Percentiles rank a stretch among this genome's conserved stretches.
Evolutionary conservation across 176 grass and related monocot genomes (phyloP).

Genomic region (Oryza coarctata): DNA sequence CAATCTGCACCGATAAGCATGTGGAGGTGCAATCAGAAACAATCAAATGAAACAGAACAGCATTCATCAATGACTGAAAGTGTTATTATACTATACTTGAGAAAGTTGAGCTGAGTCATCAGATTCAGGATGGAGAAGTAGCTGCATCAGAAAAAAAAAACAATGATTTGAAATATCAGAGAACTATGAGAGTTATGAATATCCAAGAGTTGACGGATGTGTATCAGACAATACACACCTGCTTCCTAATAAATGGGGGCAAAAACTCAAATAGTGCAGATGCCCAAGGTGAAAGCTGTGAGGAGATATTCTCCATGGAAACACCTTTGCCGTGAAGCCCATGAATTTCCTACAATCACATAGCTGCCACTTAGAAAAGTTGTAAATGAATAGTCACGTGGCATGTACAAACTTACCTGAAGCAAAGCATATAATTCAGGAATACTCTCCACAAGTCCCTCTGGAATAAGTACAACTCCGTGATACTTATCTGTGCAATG

Average conservation of each 20-base stretch:
- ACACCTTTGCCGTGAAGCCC: constrained; percentile 82
- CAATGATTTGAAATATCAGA: constrained; percentile 18
- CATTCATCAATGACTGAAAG: background rate
- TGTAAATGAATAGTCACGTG: constrained; percentile 1
- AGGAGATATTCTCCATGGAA: constrained; percentile 83
- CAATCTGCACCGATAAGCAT: constrained; percentile 64
- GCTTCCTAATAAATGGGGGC: constrained; percentile 91
- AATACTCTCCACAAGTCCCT: constrained; percentile 98
- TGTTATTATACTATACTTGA: constrained; percentile 55
- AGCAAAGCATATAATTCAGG: constrained; percentile 95
- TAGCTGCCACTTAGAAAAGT: constrained; percentile 27
- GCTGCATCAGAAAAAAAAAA: constrained; percentile 49
- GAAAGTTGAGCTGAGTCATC: constrained; percentile 97
- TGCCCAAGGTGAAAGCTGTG: constrained; percentile 98
- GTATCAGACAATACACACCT: constrained; percentile 48
- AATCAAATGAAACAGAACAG: constrained; percentile 17
- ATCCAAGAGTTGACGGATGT: constrained; percentile 11
- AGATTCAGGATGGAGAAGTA: constrained; percentile 94
- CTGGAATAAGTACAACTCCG: constrained; percentile 93
- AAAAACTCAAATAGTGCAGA: constrained; percentile 98
- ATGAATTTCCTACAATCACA: constrained; percentile 81
- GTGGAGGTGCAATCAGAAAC: constrained; percentile 9
- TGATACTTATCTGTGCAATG: constrained; percentile 75
- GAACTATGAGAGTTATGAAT: background rate
- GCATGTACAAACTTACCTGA: constrained; percentile 50